Evolutionary conservation across 306 rosid species (phyloP), one percentile per base, ranked within the genome.

Genomic region (Oxytropis ochrocephala): DNA sequence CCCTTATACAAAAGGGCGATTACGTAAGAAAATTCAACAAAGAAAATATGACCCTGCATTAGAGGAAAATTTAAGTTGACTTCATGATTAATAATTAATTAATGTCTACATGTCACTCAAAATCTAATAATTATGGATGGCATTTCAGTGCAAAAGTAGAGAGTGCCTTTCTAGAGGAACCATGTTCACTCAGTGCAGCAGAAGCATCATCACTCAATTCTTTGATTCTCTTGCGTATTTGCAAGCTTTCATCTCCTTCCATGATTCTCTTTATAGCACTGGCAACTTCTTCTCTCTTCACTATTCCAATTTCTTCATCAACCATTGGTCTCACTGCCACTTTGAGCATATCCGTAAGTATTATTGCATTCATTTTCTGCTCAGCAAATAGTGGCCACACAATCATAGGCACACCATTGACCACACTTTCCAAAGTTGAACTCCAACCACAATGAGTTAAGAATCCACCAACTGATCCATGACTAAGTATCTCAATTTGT

Each of bases 371-470:
- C 75, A 72, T 39, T 21, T 5, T 49, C 48, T 78, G 78, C n/a
- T 72, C 78, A 0, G 78, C 78, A 54, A 55, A 78, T 14, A 78
- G 29, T 1, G 78, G 82, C 82, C 82, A 78, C 0, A 24, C 70
- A 55, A 71, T 78, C 61, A 64, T 7, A 0, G 77, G 81, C n/a
- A 70, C 73, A 0, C 73, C 63, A 3, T 79, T 36, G 5, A 74
- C 52, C 16, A 61, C 19, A 36, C 76, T 74, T 62, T 79, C 83
- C 0, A 60, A 41, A 7, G 12, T 52, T 11, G 76, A 79, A 38
- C 53, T 68, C 83, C 79, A 79, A 12, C 83, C 82, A 27, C 78
- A 78, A 13, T 78, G 82, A 24, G 44, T 78, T 74, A 73, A 49
- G 64, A 72, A 78, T 3, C 75, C 79, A 59, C 79, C 79, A 0